A percentile compares a stretch with the other conserved stretches of the same genome.
These are phyloP conservation scores for Botrytis byssoidea DNA, from an alignment of 2,329 filamentous ascomycete species.

Conservation along the genomic window DNA sequence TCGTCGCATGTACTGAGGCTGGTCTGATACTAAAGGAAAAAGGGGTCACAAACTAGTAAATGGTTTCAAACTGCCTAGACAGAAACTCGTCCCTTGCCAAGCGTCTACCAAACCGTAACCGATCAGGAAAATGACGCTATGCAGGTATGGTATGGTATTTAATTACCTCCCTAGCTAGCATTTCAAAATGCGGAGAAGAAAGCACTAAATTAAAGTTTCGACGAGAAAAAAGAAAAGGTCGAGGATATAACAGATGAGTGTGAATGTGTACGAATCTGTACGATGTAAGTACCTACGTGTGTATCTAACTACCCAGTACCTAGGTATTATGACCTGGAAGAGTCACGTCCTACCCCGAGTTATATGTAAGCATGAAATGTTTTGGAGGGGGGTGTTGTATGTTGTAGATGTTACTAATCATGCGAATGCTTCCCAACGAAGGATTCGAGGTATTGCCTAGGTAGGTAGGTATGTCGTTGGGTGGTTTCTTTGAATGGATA, in stretches of 20 bases:
- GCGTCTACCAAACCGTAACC: not conserved
- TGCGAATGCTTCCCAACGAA: not conserved
- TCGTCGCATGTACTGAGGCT: not conserved
- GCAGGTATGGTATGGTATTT: not conserved
- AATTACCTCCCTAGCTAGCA: not conserved
- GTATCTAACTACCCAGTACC: not conserved
- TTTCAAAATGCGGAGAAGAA: conserved; percentile 16
- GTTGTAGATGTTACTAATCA: not conserved
- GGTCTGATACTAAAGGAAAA: not conserved
- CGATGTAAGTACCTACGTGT: not conserved
- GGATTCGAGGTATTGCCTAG: not conserved
- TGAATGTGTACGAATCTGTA: not conserved
- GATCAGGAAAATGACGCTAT: not conserved
- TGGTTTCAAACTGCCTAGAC: not conserved
- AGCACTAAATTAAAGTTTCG: not conserved
- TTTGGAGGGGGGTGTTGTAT: not conserved
- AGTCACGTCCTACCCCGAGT: not conserved
- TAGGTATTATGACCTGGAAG: not conserved
- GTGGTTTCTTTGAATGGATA: not conserved
- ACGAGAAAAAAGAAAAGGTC: not conserved
- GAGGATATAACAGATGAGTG: not conserved
- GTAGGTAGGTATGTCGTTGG: not conserved
- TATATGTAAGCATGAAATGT: not conserved
- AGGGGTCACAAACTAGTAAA: not conserved
- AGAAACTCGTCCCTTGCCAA: not conserved